These are phyloP conservation scores for Verticillium albo-atrum DNA, from an alignment of 2,329 filamentous ascomycete species.

Conservation along the genomic window DNA sequence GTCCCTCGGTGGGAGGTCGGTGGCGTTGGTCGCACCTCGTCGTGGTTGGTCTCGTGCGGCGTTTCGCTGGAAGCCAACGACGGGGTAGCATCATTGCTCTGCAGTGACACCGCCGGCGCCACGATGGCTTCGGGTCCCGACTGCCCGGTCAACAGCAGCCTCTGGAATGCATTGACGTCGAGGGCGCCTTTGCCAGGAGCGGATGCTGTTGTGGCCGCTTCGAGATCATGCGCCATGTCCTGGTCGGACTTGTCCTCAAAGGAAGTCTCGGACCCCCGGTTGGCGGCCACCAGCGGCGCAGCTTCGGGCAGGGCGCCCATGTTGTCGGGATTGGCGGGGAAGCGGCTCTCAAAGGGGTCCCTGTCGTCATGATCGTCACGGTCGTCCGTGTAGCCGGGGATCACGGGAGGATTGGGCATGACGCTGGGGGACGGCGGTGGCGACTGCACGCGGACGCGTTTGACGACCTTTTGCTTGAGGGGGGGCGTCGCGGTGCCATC, in stretches of 20 bases:
- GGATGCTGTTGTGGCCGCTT: conserved; percentile 16
- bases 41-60: neutral
- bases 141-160: conserved; percentile 70
- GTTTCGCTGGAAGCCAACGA: conserved; percentile 3
- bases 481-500: conserved; percentile 11
- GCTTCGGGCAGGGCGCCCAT: conserved; percentile 7
- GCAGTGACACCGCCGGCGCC: conserved; percentile 11
- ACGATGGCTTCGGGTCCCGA: conserved; percentile 24
- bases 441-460: conserved; percentile 64
- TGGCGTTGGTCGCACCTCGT: neutral
- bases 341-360: conserved; percentile 7
- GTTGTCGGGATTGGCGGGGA: conserved; percentile 9
- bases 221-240: conserved; percentile 21
- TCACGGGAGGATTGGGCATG: neutral
- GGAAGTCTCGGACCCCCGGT: conserved; percentile 34
- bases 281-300: conserved; percentile 11
- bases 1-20: conserved; percentile 8
- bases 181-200: conserved; percentile 41
- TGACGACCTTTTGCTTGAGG: conserved; percentile 48
- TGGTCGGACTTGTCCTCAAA: conserved; percentile 44
- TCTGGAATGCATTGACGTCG: conserved; percentile 75
- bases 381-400: conserved; percentile 28
- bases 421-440: conserved; percentile 49
- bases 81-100: conserved; percentile 21
- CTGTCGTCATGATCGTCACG: conserved; percentile 16